These are phyloP conservation scores for Zarea fungicola DNA, from an alignment of 2,329 filamentous ascomycete species.

Conservation along the genomic window DNA sequence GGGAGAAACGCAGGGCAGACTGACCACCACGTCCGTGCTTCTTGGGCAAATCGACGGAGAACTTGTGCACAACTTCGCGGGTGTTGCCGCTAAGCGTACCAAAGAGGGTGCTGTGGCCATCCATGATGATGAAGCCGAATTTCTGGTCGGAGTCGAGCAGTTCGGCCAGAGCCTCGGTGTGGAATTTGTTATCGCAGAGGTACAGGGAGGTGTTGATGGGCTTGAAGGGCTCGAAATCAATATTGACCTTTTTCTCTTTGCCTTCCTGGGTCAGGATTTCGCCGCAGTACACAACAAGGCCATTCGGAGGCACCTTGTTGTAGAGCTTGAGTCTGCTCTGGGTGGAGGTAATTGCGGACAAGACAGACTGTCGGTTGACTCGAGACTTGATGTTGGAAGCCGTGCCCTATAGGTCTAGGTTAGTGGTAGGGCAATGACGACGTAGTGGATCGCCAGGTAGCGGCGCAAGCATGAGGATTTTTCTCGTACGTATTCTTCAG, in stretches of 20 bases:
- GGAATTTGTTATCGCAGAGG: slow-evolving; percentile 99
- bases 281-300: slow-evolving; percentile 97
- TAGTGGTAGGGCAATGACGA: slow-evolving; percentile 8
- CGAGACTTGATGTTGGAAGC: slow-evolving; percentile 99
- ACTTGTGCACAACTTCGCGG: slow-evolving; percentile 94
- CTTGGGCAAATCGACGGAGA: slow-evolving; percentile 97
- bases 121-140: slow-evolving; percentile 99
- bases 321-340: slow-evolving; percentile 99
- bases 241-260: slow-evolving; percentile 99
- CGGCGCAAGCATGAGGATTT: background rate
- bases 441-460: background rate
- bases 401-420: slow-evolving; percentile 62
- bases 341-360: slow-evolving; percentile 97
- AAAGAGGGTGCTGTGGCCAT: slow-evolving; percentile 96
- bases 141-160: slow-evolving; percentile 98
- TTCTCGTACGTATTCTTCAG: slow-evolving; percentile 90
- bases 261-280: slow-evolving; percentile 99
- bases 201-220: slow-evolving; percentile 99
- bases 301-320: slow-evolving; percentile 97
- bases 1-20: slow-evolving; percentile 97
- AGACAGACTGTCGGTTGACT: slow-evolving; percentile 95
- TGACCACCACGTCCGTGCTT: slow-evolving; percentile 99
- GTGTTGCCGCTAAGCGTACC: slow-evolving; percentile 97
- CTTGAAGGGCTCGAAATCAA: slow-evolving; percentile 99
- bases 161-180: slow-evolving; percentile 94